Conservation (phyloP, 23 red algal genomes). For the Pyropia yezoensis region DNA sequence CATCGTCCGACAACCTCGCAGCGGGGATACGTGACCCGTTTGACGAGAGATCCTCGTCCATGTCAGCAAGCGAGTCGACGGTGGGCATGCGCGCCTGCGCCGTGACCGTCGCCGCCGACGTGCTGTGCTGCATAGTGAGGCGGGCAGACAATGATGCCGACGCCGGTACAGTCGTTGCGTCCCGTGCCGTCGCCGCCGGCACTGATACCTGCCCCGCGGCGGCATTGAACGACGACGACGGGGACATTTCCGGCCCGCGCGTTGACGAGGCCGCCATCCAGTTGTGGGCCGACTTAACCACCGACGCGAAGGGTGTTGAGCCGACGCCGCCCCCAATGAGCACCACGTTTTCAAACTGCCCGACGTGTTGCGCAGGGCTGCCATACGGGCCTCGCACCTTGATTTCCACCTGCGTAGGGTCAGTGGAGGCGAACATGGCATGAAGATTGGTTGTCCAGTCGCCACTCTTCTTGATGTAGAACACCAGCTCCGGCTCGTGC, state of each 20-base stretch:
- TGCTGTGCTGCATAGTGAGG: no score
- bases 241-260: constrained; percentile 18
- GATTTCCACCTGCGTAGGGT: constrained; percentile 16
- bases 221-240: no score
- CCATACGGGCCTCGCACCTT: constrained; percentile 60
- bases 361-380: constrained; percentile 61
- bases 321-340: constrained; percentile 72
- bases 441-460: constrained; percentile 74
- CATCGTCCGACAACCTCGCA: no score
- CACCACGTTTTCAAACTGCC: constrained; percentile 69
- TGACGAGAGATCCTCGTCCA: no score
- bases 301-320: constrained; percentile 56
- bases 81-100: no score
- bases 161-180: constrained; percentile 1
- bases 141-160: background rate
- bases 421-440: constrained; percentile 14
- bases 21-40: no score
- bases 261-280: constrained; percentile 35
- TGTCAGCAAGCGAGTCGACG: no score
- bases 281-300: constrained; percentile 53
- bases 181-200: no score
- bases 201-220: no score
- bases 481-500: constrained; percentile 61
- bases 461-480: constrained; percentile 79
- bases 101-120: no score